Base-by-base conservation (phyloP, 2,329 filamentous ascomycete species). In the Orbilia ellipsospora region DNA sequence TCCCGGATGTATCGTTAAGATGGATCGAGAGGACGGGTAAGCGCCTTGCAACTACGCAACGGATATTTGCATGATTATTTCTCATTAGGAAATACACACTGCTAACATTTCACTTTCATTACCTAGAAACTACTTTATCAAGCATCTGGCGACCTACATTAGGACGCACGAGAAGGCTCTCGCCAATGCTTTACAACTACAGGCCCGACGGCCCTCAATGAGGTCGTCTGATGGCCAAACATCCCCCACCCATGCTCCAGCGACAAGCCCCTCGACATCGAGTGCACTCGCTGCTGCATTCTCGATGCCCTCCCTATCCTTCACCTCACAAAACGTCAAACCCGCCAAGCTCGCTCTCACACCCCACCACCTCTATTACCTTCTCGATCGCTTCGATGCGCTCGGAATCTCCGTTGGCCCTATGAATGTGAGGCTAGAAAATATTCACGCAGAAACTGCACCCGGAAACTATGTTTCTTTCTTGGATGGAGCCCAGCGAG, bases 381-480 rank as follows among this genome's bases (percentile, higher is more conserved):
- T 99, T 36, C 88, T 99, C 65, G 97, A 93, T 68, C 92, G 93
- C 66, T 97, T 98, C 83, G 94, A 97, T 84, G 94, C 97, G 78
- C 87, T 98, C 74, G 89, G 90, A 73, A 95, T 98, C 78, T 87
- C 90, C 77, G 93, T 98, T 77, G 95, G 95, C 3, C 93, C 94
- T 36, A 97, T 97, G 94, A 97, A 95, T 81, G 90, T 99, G 75
- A 91, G 95, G 40, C 85, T 98, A 79, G 95, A 99, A 83, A 97
- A 96, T 81, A 89, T 99, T 54, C 93, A 97, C 82, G 92, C 93
- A 80, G 93, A 93, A 79, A 90, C 90, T 2, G 90, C 92, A 4
- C 92, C 93, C 20, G 90, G 92, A 79, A 96, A 95, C 83, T 98
- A 98, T 85, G 93, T 98, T 59, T 98, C 95, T 2, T 99, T 99